These are phyloP conservation scores for Sclerotinia trifoliorum DNA, from an alignment of 2,329 filamentous ascomycete genomes.

Conservation along the genomic window DNA sequence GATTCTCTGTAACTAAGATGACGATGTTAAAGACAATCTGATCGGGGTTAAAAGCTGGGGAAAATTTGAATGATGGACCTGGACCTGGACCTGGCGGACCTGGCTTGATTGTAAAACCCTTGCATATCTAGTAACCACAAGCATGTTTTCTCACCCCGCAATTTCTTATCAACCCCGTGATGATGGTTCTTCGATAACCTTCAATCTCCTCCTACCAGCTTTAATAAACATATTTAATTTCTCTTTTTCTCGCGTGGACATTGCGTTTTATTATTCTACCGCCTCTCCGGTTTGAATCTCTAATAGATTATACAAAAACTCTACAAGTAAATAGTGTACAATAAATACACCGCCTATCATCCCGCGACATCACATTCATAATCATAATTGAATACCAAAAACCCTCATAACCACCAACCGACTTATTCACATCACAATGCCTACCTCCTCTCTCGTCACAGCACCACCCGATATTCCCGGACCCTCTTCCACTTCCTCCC, in stretches of 20 bases:
- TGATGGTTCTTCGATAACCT: neutral
- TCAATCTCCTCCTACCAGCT: neutral
- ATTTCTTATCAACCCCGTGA: constrained; percentile 22
- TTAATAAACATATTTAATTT: neutral
- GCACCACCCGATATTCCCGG: neutral
- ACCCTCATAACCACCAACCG: neutral
- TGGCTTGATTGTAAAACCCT: neutral
- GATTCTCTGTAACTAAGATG: neutral
- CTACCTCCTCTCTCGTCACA: constrained; percentile 15
- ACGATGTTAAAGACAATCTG: neutral
- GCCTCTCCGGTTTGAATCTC: neutral
- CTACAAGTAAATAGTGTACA: neutral
- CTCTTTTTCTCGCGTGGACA: neutral
- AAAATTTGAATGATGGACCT: neutral
- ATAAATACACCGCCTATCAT: constrained; percentile 10
- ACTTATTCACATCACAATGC: constrained; percentile 13
- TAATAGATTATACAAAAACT: neutral
- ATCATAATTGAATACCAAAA: neutral
- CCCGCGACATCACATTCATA: neutral
- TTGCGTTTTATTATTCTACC: neutral
- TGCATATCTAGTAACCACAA: neutral
- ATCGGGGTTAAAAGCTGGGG: neutral
- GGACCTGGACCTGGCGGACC: too few relatives aligned
- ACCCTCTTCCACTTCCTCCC: constrained; percentile 1
- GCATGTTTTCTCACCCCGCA: constrained; percentile 12